Evolutionary conservation across 768 basidiomycete genomes (phyloP).

Genomic region (Phlebiopsis flavidoalba): DNA sequence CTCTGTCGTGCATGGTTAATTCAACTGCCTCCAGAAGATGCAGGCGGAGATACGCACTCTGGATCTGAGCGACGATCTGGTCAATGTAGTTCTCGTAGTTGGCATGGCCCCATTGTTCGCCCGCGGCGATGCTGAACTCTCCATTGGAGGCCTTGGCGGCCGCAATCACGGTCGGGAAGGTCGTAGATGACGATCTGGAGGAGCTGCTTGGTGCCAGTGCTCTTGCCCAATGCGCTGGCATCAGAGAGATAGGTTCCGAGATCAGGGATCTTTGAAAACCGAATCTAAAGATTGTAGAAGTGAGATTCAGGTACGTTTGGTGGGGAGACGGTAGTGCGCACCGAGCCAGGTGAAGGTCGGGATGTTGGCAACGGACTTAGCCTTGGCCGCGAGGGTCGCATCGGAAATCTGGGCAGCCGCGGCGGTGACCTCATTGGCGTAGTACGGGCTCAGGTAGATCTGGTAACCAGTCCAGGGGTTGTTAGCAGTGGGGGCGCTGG

Average conservation of each 20-base stretch:
- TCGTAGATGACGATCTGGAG: constrained; percentile 42
- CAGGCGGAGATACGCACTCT: constrained; percentile 29
- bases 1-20: constrained; percentile 19
- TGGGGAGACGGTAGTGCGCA: neutral
- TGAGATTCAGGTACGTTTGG: neutral
- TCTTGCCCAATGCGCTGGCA: constrained; percentile 40
- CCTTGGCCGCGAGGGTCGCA: constrained; percentile 44
- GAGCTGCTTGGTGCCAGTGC: constrained; percentile 41
- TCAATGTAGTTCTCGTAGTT: constrained; percentile 61
- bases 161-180: constrained; percentile 63
- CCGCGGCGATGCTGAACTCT: constrained; percentile 55
- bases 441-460: constrained; percentile 50
- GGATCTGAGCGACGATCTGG: constrained; percentile 51
- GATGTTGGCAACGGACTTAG: constrained; percentile 47
- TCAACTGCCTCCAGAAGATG: neutral
- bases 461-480: constrained; percentile 51
- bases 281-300: constrained; percentile 27
- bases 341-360: constrained; percentile 59
- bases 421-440: constrained; percentile 47
- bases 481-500: constrained; percentile 33
- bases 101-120: constrained; percentile 35
- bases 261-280: constrained; percentile 46
- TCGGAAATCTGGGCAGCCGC: constrained; percentile 47
- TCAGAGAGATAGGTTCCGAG: constrained; percentile 55
- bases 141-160: constrained; percentile 61